Percentiles rank a stretch among this genome's conserved stretches.
Conservation (phyloP, 352 stramenopile genomes). For the Phytophthora tubulina region DNA sequence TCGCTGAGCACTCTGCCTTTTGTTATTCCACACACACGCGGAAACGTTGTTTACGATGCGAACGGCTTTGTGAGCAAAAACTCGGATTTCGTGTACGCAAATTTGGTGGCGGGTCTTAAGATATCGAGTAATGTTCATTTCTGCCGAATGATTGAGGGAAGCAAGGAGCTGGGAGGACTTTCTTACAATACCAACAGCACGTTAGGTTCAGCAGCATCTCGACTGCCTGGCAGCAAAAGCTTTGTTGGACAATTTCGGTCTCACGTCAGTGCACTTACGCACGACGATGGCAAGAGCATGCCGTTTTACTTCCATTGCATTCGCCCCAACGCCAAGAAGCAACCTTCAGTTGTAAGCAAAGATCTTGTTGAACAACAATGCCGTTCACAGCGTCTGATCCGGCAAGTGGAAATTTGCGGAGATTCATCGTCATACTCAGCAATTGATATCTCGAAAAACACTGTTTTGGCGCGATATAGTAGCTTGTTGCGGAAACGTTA, state of each 20-base stretch:
- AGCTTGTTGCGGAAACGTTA: slow-evolving; percentile 34
- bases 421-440: slow-evolving; percentile 33
- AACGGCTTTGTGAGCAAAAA: slow-evolving; percentile 79
- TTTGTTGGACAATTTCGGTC: slow-evolving; percentile 58
- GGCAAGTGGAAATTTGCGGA: slow-evolving; percentile 45
- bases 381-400: slow-evolving; percentile 42
- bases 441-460: slow-evolving; percentile 35
- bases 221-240: slow-evolving; percentile 33
- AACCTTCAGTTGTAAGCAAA: slow-evolving; percentile 38
- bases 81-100: slow-evolving; percentile 60
- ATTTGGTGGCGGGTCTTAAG: slow-evolving; percentile 46
- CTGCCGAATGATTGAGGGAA: slow-evolving; percentile 38
- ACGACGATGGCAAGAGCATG: slow-evolving; percentile 28
- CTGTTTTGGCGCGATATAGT: slow-evolving; percentile 42
- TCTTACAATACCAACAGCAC: slow-evolving; percentile 6
- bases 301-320: slow-evolving; percentile 69
- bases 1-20: slow-evolving; percentile 47
- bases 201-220: slow-evolving; percentile 2
- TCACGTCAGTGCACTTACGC: slow-evolving; percentile 42
- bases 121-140: slow-evolving; percentile 41
- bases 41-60: slow-evolving; percentile 64
- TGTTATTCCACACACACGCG: slow-evolving; percentile 58
- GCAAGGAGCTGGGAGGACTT: not conserved
- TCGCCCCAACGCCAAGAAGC: slow-evolving; percentile 47
- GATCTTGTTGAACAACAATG: slow-evolving; percentile 47